Evolutionary conservation across 73 alveolate species (phyloP), one percentile per base, ranked within the genome.

Genomic region (Stentor coeruleus): DNA sequence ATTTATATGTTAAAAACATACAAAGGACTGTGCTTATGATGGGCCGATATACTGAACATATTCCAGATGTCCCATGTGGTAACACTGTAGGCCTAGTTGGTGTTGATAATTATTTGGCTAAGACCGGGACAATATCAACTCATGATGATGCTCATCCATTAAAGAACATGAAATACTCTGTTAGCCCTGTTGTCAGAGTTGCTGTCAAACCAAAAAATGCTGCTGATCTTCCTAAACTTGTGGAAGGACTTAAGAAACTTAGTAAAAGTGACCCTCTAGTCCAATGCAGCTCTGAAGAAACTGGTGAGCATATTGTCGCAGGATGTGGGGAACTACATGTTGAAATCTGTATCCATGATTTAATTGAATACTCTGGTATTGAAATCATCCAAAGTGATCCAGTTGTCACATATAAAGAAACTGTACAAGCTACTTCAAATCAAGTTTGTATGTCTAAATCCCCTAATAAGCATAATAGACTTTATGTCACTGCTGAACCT

Each of bases 251-350:
- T 83, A 86, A 89, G 92, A 95, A 91, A 90, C 96, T 96, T 38
- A 77, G 95, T 58, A 90, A 93, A 85, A 84, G 94, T 38, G 98
- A 96, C 82, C 97, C 96, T 49, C 90, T 94, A 72, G 96, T 96
- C 11, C 89, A 86, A 83, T 87, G 93, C 87, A 59, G 84, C n/a
- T 80, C 91, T 3, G 96, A 88, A 79, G 98, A 88, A 31, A 58
- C 93, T 39, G 98, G 98, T 73, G 94, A 89, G 84, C 90, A 93
- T 76, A 90, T 93, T 73, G 83, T 95, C 35, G 98, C 90, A 41
- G 98, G 99, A 42, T 84, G 96, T 74, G 98, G 98, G 33, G 99
- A 95, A 80, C 92, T 95, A 20, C 98, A 93, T 83, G 87, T 94
- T n/a, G 98, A 94, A 86, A 91, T 91, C 77, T 93, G 98, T 85